A percentile compares a stretch with the other conserved stretches of the same genome.
These are phyloP conservation scores for Gentiana straminea DNA, from an alignment of 257 asterid species.

Conservation along the genomic window DNA sequence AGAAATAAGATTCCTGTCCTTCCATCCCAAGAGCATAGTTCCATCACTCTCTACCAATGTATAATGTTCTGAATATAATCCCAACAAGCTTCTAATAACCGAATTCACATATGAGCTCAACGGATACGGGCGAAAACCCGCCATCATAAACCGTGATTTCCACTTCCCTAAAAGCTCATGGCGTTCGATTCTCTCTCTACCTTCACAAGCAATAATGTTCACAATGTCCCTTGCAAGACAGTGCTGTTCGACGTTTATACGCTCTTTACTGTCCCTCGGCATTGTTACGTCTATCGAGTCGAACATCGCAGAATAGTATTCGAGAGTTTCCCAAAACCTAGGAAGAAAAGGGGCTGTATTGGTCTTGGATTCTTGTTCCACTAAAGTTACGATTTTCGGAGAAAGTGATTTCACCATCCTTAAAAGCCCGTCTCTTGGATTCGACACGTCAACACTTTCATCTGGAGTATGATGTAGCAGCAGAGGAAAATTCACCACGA, in stretches of 20 bases:
- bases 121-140: conserved; percentile 63
- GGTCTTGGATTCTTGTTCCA: conserved; percentile 91
- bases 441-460: conserved; percentile 77
- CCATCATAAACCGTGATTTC: conserved; percentile 74
- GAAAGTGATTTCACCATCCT: conserved; percentile 62
- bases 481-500: conserved; percentile 78
- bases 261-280: conserved; percentile 66
- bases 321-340: conserved; percentile 59
- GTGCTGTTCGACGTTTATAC: conserved; percentile 84
- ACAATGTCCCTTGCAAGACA: conserved; percentile 88
- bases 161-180: conserved; percentile 91
- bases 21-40: conserved; percentile 82
- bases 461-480: conserved; percentile 92
- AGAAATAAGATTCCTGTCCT: conserved; percentile 64
- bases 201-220: conserved; percentile 90
- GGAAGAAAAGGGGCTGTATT: conserved; percentile 75
- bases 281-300: conserved; percentile 74
- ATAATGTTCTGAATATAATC: conserved; percentile 66
- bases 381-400: conserved; percentile 71
- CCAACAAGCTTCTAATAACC: conserved; percentile 56
- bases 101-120: conserved; percentile 72
- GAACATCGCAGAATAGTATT: conserved; percentile 69
- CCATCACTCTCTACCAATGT: conserved; percentile 74
- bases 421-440: conserved; percentile 77
- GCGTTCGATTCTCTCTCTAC: conserved; percentile 76